These are phyloP conservation scores for Parietaria judaica DNA, from an alignment of 306 rosid genomes.

Conservation along the genomic window DNA sequence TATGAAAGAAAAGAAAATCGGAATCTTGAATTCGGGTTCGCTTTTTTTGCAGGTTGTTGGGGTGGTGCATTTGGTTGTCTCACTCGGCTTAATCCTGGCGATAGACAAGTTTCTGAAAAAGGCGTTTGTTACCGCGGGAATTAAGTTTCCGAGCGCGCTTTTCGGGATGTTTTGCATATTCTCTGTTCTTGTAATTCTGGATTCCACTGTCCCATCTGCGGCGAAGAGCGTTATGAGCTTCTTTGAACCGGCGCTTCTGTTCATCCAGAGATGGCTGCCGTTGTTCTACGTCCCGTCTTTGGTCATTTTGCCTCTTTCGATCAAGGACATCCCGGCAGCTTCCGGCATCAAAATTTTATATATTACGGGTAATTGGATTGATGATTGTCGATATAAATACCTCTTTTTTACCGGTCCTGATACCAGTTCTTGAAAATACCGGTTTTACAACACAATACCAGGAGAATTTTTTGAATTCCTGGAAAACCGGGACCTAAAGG, in stretches of 20 bases:
- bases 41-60: slow-evolving; percentile 55
- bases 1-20: too few species aligned
- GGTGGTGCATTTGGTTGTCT: slow-evolving; percentile 50
- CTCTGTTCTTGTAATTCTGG: slow-evolving; percentile 55
- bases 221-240: slow-evolving; percentile 58
- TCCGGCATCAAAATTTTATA: slow-evolving; percentile 75
- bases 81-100: slow-evolving; percentile 65
- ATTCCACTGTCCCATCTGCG: slow-evolving; percentile 55
- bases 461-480: too few species aligned
- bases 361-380: slow-evolving; percentile 47
- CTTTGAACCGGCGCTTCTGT: slow-evolving; percentile 78
- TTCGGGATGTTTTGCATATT: slow-evolving; percentile 97
- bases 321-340: slow-evolving; percentile 75
- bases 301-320: slow-evolving; percentile 80
- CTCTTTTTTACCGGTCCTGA: neutral
- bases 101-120: slow-evolving; percentile 49
- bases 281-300: slow-evolving; percentile 85
- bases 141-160: slow-evolving; percentile 87
- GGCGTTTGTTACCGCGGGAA: slow-evolving; percentile 67
- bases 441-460: too few species aligned
- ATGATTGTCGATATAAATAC: neutral
- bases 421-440: neutral
- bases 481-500: too few species aligned
- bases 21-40: too few species aligned
- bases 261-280: slow-evolving; percentile 94